These are phyloP conservation scores for Sporothrix schenckii DNA, from an alignment of 2,329 filamentous ascomycete genomes.

Conservation along the genomic window DNA sequence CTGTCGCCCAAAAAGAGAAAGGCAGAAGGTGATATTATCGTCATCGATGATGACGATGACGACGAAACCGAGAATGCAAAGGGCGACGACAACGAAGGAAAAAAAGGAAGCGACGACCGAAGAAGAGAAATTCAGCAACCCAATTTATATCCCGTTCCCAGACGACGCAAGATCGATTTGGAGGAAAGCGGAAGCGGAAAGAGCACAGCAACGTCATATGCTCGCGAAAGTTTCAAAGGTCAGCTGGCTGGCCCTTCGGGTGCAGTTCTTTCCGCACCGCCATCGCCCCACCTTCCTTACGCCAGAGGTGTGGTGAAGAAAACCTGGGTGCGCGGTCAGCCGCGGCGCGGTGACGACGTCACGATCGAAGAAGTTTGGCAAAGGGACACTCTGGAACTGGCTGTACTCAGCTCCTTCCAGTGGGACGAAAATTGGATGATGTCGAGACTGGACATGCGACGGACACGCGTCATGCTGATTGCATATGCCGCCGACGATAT, in stretches of 20 bases:
- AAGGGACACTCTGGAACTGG: slow-evolving; percentile 69
- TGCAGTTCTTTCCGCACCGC: not conserved
- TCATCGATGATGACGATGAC: slow-evolving; percentile 27
- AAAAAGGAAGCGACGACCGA: not conserved
- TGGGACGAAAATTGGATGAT: slow-evolving; percentile 83
- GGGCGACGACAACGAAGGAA: not conserved
- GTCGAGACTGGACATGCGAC: slow-evolving; percentile 64
- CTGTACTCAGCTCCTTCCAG: slow-evolving; percentile 83
- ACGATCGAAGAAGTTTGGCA: slow-evolving; percentile 87
- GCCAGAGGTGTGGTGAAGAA: slow-evolving; percentile 72
- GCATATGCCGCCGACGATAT: slow-evolving; percentile 57
- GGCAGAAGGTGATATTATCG: slow-evolving; percentile 24
- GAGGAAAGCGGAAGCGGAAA: not conserved
- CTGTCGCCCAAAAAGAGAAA: slow-evolving; percentile 29
- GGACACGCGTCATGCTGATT: slow-evolving; percentile 65
- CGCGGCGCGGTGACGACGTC: slow-evolving; percentile 70
- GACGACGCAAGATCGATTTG: slow-evolving; percentile 17
- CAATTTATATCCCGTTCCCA: not conserved
- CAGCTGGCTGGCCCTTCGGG: not conserved
- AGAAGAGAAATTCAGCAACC: not conserved
- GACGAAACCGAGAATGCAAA: not conserved
- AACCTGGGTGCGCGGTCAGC: slow-evolving; percentile 71
- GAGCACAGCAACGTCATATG: not conserved
- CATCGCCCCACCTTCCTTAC: slow-evolving; percentile 45
- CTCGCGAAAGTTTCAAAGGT: not conserved